These are phyloP conservation scores for Taphrina pruni DNA, from an alignment of 1,139 yeast species.

Conservation along the genomic window DNA sequence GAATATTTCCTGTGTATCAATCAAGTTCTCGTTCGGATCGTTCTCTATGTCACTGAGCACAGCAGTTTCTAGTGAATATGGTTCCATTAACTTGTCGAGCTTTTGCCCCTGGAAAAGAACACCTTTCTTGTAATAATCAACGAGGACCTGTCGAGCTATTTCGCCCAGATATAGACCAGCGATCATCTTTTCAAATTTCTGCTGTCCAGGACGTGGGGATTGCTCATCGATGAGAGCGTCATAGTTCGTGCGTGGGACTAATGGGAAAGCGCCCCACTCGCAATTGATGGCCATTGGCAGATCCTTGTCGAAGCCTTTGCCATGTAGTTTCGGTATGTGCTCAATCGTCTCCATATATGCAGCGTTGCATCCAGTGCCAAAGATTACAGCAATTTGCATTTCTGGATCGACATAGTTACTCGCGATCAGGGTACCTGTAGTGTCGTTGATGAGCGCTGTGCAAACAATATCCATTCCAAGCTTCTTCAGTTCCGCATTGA, in stretches of 20 bases:
- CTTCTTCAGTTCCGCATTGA: conserved; percentile 73
- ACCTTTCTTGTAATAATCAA: conserved; percentile 72
- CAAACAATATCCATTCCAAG: conserved; percentile 75
- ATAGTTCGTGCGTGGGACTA: conserved; percentile 84
- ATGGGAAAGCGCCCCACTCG: conserved; percentile 83
- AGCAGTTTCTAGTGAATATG: conserved; percentile 85
- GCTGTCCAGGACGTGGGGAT: conserved; percentile 97
- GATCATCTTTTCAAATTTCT: conserved; percentile 94
- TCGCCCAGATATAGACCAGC: conserved; percentile 97
- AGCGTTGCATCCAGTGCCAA: conserved; percentile 94
- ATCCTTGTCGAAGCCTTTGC: conserved; percentile 67
- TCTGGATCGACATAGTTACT: conserved; percentile 88
- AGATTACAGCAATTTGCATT: conserved; percentile 92
- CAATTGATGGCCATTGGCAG: conserved; percentile 95
- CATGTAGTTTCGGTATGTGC: conserved; percentile 83
- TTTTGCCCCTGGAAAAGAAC: conserved; percentile 74
- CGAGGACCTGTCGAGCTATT: conserved; percentile 75
- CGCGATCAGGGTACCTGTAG: conserved; percentile 96
- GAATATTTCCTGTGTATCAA: conserved; percentile 74
- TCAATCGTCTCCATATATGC: conserved; percentile 85
- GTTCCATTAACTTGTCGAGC: conserved; percentile 61
- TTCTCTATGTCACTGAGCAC: conserved; percentile 83
- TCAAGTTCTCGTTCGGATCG: conserved; percentile 85
- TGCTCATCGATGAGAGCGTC: conserved; percentile 79
- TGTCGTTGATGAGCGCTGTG: conserved; percentile 92